Base-by-base conservation (phyloP, 805 yeast species). In the Kluyveromyces nonfermentans region DNA sequence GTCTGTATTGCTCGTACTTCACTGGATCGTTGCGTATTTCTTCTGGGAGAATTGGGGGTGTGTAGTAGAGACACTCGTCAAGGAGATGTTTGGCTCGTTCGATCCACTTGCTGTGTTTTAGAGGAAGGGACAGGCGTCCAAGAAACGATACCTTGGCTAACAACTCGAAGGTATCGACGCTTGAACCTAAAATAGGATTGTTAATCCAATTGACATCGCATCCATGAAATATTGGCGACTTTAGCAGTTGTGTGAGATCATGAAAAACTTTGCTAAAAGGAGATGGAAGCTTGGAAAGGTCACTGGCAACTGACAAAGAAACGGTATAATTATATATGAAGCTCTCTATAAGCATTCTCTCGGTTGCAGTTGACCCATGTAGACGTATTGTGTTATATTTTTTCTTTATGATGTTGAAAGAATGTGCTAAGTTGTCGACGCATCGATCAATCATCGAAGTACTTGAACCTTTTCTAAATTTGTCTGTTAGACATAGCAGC, bases 161-260 rank as follows among this genome's bases (percentile, higher is more conserved):
- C 42, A 63, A 52, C 36, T 67, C 71, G 44, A 64, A 62, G 20
- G 67, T 62, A 20, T 59, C 60, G 7, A 57, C 48, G 1, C 70
- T 60, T 9, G 70, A 65, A 4, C 72, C 72, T 46, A 64, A 50
- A 5, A 68, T 63, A 0, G 72, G 72, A 42, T 68, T 63, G 44
- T 68, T 68, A 63, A 67, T 61, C 70, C 71, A 68, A 21, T 57
- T 57, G n/a, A 59, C 60, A 14, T 52, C 53, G 42, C 55, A 51
- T 33, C 53, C 55, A 34, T 50, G 49, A 43, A 50, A 58, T 8
- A 56, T 46, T 2, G 63, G 60, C 6, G 51, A 49, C 35, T 51
- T 48, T 36, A 51, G 33, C 40, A 51, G 42, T 9, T 41, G 39
- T 19, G 47, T 47, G 33, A 51, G 33, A 19, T 47, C 46, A 7